Evolutionary conservation across 805 yeast species (phyloP).

Genomic region (Suhomyces faveliae): DNA sequence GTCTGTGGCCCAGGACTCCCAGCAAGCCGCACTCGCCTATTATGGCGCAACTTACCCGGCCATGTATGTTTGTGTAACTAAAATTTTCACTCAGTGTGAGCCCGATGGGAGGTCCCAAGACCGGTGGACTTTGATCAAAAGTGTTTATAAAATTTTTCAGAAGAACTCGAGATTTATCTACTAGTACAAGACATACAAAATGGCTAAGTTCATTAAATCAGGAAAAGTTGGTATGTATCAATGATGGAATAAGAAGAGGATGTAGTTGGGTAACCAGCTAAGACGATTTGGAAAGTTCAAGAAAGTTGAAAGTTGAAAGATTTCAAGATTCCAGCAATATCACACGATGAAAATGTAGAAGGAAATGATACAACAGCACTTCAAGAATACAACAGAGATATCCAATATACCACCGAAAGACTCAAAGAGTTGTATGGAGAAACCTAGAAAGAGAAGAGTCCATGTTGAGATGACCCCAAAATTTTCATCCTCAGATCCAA

Average conservation of each 20-base stretch:
- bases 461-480: no score
- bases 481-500: no score
- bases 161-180: slow-evolving; percentile 17
- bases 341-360: no score
- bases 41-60: slow-evolving; percentile 7
- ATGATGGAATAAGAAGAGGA: not conserved
- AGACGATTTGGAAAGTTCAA: not conserved
- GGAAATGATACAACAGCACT: no score
- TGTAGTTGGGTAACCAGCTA: not conserved
- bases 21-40: slow-evolving; percentile 2
- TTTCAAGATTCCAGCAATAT: no score
- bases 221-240: slow-evolving; percentile 97
- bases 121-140: slow-evolving; percentile 5
- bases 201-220: slow-evolving; percentile 99
- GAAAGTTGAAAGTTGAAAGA: not conserved
- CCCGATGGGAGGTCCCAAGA: slow-evolving; percentile 4
- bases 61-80: slow-evolving; percentile 9
- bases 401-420: no score
- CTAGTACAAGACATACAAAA: slow-evolving; percentile 42
- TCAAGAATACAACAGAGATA: no score
- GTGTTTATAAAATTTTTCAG: slow-evolving; percentile 21
- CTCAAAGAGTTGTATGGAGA: no score
- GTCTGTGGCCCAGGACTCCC: slow-evolving; percentile 3
- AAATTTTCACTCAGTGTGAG: slow-evolving; percentile 13
- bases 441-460: no score